phyloP scores from a whole-genome alignment of 176 grass and related monocot species.

The Alloteropsis semialata region DNA sequence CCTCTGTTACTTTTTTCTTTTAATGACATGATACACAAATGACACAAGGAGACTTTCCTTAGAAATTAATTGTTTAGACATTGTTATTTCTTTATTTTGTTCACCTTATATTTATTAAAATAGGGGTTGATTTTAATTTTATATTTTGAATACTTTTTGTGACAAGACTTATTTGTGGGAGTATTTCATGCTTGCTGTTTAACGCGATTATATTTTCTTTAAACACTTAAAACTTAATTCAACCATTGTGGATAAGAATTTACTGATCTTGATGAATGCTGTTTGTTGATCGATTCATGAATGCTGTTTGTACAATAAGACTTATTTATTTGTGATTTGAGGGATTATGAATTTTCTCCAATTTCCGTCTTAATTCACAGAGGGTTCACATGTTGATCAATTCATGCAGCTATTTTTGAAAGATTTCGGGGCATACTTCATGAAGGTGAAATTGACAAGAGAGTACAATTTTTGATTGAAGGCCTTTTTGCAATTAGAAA shows the following conservation, averaged over 20 bases:
- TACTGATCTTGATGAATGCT: not conserved
- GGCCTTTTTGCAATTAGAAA: constrained; percentile 98
- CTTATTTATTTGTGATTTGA: no score
- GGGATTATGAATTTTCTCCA: no score
- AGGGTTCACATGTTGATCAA: not conserved
- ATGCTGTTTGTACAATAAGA: no score
- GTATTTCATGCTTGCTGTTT: not conserved
- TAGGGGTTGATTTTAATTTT: not conserved
- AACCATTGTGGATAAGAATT: not conserved
- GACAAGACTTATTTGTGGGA: not conserved
- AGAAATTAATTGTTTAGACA: not conserved
- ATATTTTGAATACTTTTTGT: not conserved
- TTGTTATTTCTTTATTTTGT: not conserved
- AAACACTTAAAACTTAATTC: not conserved
- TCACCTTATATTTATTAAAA: no score
- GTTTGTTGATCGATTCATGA: no score
- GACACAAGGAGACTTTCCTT: not conserved
- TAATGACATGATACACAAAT: not conserved
- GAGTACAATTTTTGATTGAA: constrained; percentile 95
- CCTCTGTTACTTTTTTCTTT: not conserved
- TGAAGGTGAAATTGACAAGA: constrained; percentile 97
- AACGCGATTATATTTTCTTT: not conserved
- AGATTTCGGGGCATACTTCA: constrained; percentile 94
- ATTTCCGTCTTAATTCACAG: not conserved
- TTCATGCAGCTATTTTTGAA: constrained; percentile 88